These are phyloP conservation scores for Paramarasmius palmivorus DNA, from an alignment of 1,284 basidiomycete species.

Conservation along the genomic window DNA sequence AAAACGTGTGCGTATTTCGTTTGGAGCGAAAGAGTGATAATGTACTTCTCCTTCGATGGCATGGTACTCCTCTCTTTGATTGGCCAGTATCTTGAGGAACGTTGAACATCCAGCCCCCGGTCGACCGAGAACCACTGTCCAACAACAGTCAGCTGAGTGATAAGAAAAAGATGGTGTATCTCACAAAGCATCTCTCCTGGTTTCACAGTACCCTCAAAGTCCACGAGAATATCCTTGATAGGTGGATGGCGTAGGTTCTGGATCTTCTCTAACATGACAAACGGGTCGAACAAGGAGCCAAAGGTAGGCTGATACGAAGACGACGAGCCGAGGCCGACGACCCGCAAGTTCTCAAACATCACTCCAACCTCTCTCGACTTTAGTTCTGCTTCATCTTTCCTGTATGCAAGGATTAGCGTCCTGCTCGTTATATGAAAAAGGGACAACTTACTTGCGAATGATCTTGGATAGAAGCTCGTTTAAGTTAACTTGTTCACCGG, in stretches of 20 bases:
- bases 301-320: slow-evolving; percentile 44
- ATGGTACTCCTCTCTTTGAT: slow-evolving; percentile 54
- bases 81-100: slow-evolving; percentile 58
- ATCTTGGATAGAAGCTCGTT: too few relatives aligned
- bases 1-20: slow-evolving; percentile 48
- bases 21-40: slow-evolving; percentile 62
- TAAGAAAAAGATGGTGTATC: slow-evolving; percentile 13
- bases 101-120: slow-evolving; percentile 62
- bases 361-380: slow-evolving; percentile 49
- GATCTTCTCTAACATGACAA: slow-evolving; percentile 31
- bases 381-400: slow-evolving; percentile 44
- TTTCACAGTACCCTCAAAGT: slow-evolving; percentile 51
- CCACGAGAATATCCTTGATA: slow-evolving; percentile 41
- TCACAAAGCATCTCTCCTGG: slow-evolving; percentile 57
- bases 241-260: slow-evolving; percentile 39
- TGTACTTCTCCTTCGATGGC: slow-evolving; percentile 54
- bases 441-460: too few relatives aligned
- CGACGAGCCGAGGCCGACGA: slow-evolving; percentile 45
- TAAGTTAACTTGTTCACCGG: too few relatives aligned
- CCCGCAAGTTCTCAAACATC: slow-evolving; percentile 47
- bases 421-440: not conserved
- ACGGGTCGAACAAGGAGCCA: slow-evolving; percentile 41
- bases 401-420: slow-evolving; percentile 21
- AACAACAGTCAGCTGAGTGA: not conserved
- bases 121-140: slow-evolving; percentile 56